These are phyloP conservation scores for Chrysoporthe puriensis DNA, from an alignment of 2,329 filamentous ascomycete genomes.

Conservation along the genomic window DNA sequence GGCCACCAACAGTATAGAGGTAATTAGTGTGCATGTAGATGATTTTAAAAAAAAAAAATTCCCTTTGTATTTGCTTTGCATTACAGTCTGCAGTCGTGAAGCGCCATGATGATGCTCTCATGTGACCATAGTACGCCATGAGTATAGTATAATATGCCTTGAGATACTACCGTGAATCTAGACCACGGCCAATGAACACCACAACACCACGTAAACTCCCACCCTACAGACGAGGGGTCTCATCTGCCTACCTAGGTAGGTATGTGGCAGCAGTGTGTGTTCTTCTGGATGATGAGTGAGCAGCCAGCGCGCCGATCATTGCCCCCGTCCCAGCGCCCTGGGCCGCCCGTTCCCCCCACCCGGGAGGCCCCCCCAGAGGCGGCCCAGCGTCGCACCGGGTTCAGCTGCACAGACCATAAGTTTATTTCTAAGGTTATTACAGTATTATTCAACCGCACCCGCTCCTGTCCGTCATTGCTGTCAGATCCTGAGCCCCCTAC, in stretches of 20 bases:
- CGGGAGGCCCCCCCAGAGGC: not conserved
- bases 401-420: not conserved
- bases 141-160: not conserved
- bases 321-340: not conserved
- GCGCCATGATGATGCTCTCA: not conserved
- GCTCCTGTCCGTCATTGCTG: no score
- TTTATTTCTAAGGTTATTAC: conserved; percentile 1
- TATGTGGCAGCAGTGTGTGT: no score
- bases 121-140: no score
- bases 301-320: not conserved
- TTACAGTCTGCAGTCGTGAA: no score
- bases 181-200: not conserved
- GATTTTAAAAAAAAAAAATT: no score
- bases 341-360: not conserved
- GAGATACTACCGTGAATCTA: not conserved
- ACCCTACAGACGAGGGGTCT: no score
- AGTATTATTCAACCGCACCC: not conserved
- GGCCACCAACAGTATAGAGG: conserved; percentile 32
- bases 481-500: no score
- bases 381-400: not conserved
- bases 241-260: no score
- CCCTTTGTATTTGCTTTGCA: no score
- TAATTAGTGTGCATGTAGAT: no score
- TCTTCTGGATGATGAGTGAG: not conserved
- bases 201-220: not conserved